Conservation (phyloP, 192 early-diverging fungal species). For the Backusella tarrabulga region DNA sequence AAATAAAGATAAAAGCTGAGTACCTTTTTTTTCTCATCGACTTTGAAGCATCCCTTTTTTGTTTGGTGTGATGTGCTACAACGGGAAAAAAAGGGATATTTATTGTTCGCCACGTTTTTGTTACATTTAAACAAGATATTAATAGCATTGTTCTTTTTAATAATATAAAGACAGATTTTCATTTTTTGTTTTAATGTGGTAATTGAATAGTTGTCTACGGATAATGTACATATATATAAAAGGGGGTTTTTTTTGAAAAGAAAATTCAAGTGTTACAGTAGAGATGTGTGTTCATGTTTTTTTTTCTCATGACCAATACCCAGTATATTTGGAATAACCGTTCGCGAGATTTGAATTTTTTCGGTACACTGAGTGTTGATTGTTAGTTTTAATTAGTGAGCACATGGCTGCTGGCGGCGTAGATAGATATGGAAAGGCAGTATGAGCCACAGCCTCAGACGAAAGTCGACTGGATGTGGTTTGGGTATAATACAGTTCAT, state of each 20-base stretch:
- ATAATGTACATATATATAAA: neutral
- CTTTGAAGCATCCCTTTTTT: neutral
- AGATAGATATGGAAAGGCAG: neutral
- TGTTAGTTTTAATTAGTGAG: neutral
- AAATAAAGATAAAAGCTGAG: no score
- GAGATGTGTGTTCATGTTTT: neutral
- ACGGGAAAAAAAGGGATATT: neutral
- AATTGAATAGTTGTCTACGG: neutral
- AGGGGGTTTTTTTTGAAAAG: neutral
- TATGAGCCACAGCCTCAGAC: neutral
- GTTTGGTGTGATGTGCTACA: neutral
- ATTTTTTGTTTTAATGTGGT: neutral
- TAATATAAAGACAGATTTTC: no score
- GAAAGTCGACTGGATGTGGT: slow-evolving; percentile 5
- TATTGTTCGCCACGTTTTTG: neutral
- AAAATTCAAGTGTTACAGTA: neutral
- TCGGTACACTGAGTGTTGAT: neutral
- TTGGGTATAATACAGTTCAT: slow-evolving; percentile 8
- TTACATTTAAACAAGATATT: neutral
- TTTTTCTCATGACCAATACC: neutral
- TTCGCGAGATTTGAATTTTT: neutral
- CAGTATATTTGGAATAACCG: neutral
- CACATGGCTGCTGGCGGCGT: neutral
- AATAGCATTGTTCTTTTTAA: neutral
- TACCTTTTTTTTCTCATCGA: neutral